Evolutionary conservation across 495 filamentous ascomycete species (phyloP).

Genomic region (Venustampulla echinocandica): DNA sequence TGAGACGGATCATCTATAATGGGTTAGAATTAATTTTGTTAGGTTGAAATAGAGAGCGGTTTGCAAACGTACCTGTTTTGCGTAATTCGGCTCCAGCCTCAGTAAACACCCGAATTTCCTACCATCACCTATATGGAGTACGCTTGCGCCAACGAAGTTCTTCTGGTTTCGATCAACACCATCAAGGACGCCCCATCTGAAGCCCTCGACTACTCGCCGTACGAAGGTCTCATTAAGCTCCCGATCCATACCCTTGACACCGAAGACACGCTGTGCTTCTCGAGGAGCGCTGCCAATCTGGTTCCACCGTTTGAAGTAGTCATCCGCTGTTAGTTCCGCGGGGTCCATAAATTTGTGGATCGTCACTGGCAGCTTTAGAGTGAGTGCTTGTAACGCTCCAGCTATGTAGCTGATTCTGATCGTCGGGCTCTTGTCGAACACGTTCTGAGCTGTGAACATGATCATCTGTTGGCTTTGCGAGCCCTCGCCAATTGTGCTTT

Average conservation of each 20-base stretch:
- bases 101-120: conserved; percentile 93
- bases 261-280: conserved; percentile 82
- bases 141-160: conserved; percentile 90
- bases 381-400: conserved; percentile 86
- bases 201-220: conserved; percentile 60
- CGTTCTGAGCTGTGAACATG: conserved; percentile 77
- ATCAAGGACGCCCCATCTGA: conserved; percentile 79
- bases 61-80: conserved; percentile 77
- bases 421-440: conserved; percentile 79
- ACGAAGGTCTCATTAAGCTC: conserved; percentile 52
- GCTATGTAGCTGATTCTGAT: conserved; percentile 92
- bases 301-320: conserved; percentile 98
- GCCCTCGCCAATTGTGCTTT: conserved; percentile 65
- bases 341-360: conserved; percentile 96
- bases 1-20: conserved; percentile 83
- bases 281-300: conserved; percentile 86
- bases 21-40: conserved; percentile 2
- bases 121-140: conserved; percentile 69
- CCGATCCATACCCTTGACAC: conserved; percentile 42
- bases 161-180: conserved; percentile 81
- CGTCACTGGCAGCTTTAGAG: conserved; percentile 79
- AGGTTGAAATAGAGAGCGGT: conserved; percentile 12
- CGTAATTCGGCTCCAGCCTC: conserved; percentile 89
- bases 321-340: conserved; percentile 70
- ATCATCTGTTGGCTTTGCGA: conserved; percentile 87